A percentile compares a stretch with the other conserved stretches of the same genome.
These are phyloP conservation scores for Pseudevernia furfuracea DNA, from an alignment of 495 filamentous ascomycete species.

Conservation along the genomic window DNA sequence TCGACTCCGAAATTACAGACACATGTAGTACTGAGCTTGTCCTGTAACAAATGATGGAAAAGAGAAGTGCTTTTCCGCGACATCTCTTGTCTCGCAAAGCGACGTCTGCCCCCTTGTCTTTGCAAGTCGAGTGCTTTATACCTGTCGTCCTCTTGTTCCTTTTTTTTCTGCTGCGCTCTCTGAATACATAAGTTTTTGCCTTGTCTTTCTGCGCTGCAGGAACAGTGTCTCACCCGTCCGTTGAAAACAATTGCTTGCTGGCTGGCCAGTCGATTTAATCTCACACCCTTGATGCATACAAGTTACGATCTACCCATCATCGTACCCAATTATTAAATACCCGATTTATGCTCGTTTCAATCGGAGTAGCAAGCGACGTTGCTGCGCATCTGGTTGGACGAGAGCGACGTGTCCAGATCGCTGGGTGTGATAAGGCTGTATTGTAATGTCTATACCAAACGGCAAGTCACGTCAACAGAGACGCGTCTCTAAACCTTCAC, in stretches of 20 bases:
- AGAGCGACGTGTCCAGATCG: constrained; percentile 8
- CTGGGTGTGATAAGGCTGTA: neutral
- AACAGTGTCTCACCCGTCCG: neutral
- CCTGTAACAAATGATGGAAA: constrained; percentile 5
- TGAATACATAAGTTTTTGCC: neutral
- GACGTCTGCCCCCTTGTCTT: neutral
- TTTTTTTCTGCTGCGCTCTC: neutral
- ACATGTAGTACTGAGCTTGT: neutral
- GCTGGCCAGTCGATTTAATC: constrained; percentile 10
- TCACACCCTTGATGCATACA: neutral
- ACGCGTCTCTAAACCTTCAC: constrained; percentile 5
- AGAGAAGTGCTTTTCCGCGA: neutral
- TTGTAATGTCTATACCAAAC: constrained; percentile 5
- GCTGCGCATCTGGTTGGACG: constrained; percentile 8
- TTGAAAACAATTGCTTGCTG: neutral
- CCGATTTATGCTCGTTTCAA: constrained; percentile 13
- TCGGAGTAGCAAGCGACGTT: neutral
- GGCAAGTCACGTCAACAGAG: constrained; percentile 9
- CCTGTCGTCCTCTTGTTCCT: neutral
- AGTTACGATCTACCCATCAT: neutral
- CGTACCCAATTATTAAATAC: neutral
- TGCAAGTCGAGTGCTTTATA: neutral
- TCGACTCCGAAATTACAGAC: neutral
- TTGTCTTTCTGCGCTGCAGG: constrained; percentile 10
- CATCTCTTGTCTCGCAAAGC: constrained; percentile 6